Evolutionary conservation across 768 basidiomycete genomes (phyloP).

Genomic region (Leccinum pellstonianum): DNA sequence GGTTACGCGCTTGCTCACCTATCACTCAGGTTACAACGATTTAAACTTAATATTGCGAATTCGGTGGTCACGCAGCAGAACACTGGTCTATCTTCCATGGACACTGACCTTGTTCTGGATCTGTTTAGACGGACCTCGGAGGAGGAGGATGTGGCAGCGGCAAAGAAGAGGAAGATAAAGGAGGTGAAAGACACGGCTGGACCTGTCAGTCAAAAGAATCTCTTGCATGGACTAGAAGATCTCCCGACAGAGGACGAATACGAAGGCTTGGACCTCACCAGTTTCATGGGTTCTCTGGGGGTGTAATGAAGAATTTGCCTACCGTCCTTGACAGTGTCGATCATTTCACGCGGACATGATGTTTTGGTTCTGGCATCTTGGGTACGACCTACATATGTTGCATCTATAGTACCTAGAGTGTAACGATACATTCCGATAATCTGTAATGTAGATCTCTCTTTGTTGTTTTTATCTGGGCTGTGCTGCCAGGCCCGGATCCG

Average conservation of each 20-base stretch:
- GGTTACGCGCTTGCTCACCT: constrained; percentile 5
- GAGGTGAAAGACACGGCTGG: constrained; percentile 56
- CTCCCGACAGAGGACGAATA: constrained; percentile 93
- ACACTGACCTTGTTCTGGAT: constrained; percentile 94
- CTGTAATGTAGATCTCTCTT: constrained; percentile 31
- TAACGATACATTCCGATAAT: constrained; percentile 35
- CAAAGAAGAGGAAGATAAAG: constrained; percentile 44
- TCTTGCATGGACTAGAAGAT: constrained; percentile 88
- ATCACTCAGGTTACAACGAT: constrained; percentile 79
- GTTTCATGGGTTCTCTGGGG: constrained; percentile 84
- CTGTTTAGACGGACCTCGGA: constrained; percentile 79
- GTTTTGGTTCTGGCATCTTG: constrained; percentile 16
- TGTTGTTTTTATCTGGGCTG: not conserved
- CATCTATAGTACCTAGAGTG: constrained; percentile 33
- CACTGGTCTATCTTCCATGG: constrained; percentile 90
- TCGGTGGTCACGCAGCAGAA: constrained; percentile 98
- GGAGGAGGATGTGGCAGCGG: constrained; percentile 66
- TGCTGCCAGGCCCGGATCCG: not conserved
- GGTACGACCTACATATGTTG: constrained; percentile 30
- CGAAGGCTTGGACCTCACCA: constrained; percentile 78
- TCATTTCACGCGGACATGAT: constrained; percentile 20
- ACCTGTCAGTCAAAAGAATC: constrained; percentile 72
- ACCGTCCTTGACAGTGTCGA: not conserved
- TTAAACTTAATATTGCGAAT: constrained; percentile 97
- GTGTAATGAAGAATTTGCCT: constrained; percentile 35